Evolutionary conservation across 1,284 basidiomycete species (phyloP), one percentile per base, ranked within the genome.

Genomic region (Paramarasmius palmivorus): DNA sequence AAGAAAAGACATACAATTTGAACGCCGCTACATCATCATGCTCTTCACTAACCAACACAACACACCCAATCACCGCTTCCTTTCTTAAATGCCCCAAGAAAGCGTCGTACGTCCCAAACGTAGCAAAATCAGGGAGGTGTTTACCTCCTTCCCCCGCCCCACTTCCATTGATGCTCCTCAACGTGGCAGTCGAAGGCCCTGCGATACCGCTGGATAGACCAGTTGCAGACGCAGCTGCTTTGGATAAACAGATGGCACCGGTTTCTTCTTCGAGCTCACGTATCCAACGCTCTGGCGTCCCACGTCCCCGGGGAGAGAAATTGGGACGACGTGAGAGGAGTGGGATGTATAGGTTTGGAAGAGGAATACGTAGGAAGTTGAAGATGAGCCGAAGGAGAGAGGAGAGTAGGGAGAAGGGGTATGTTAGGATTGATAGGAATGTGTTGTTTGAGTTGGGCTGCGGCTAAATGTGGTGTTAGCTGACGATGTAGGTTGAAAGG

Each of bases 21-120:
- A 98, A 98, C 59, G 86, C 86, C 1, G 85, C 76, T 37, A 90
- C 90, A 62, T 95, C 88, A 64, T 96, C 92, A 62, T 98, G 95
- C 63, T 97, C 94, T 35, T 86, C 84, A 63, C 91, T 93, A 46
- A 94, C 86, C n/a, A 98, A 75, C 1, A 98, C 71, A 1, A 95
- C 81, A 61, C 92, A 90, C 0, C 89, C 87, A 44, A 97, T 79
- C 67, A 82, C 83, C 22, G 82, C 73, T 45, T 95, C 87, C 49
- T 77, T 80, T 65, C 93, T 82, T 55, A 92, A 89, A 15, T 69
- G 66, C 45, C 82, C 78, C 56, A 96, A 71, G 39, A 89, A 89
- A 6, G 88, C 82, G 58, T 95, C 91, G 66, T 98, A 98, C n/a
- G 84, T 78, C 0, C 89, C 88, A 3, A 89, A 68, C 49, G 79